Conservation (phyloP, 495 filamentous ascomycete genomes). For the Lophium mytilinum region DNA sequence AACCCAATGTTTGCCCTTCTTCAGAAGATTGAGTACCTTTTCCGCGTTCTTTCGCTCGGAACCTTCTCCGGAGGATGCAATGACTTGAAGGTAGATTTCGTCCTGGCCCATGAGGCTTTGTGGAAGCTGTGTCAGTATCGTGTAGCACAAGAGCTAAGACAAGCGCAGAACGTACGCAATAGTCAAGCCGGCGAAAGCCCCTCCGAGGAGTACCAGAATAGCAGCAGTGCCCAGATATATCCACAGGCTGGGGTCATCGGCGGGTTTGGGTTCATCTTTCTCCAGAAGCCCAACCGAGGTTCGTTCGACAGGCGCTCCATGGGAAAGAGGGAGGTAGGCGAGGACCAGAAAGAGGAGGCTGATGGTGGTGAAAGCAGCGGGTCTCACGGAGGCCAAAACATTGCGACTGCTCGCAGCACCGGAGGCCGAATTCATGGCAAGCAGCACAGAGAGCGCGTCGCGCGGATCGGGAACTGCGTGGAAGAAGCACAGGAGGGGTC, state of each 20-base stretch:
- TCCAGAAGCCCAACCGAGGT: constrained; percentile 4
- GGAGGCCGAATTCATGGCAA: constrained; percentile 7
- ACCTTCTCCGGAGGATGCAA: constrained; percentile 74
- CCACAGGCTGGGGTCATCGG: constrained; percentile 55
- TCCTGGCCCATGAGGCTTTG: constrained; percentile 72
- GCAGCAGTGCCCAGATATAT: constrained; percentile 60
- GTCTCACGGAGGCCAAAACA: constrained; percentile 38
- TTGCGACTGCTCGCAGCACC: constrained; percentile 5
- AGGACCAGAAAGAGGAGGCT: constrained; percentile 45
- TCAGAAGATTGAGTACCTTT: constrained; percentile 69
- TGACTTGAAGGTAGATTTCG: constrained; percentile 94
- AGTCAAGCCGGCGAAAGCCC: constrained; percentile 93
- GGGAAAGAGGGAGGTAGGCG: constrained; percentile 36
- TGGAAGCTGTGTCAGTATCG: not conserved
- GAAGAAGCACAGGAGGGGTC: no score
- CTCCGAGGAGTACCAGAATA: constrained; percentile 73
- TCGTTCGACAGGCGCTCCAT: constrained; percentile 15
- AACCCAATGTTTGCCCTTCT: constrained; percentile 97
- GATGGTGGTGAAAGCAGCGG: constrained; percentile 40
- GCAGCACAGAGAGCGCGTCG: no score
- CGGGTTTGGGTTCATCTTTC: constrained; percentile 35
- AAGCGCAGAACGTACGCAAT: constrained; percentile 53
- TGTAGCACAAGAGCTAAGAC: not conserved
- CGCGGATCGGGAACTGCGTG: no score
- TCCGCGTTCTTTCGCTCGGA: constrained; percentile 73